A percentile compares a stretch with the other conserved stretches of the same genome.
Conservation (phyloP, 2,329 filamentous ascomycete species). For the Aspergillus sp. region DNA sequence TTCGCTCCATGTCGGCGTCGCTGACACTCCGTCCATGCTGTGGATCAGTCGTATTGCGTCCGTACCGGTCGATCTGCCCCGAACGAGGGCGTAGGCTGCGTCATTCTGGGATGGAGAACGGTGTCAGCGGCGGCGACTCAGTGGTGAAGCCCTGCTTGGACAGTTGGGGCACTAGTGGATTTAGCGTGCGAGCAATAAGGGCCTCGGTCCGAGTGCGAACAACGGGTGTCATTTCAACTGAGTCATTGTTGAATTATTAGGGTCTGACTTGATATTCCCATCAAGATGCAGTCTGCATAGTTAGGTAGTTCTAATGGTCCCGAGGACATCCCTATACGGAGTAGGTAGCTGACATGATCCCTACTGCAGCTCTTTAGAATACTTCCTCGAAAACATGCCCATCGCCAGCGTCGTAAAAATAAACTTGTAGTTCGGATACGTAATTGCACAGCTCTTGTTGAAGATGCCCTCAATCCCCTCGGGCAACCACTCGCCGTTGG, state of each 20-base stretch:
- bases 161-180: neutral
- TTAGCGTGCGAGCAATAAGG: neutral
- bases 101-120: neutral
- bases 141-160: neutral
- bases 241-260: neutral
- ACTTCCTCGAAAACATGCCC: slow-evolving; percentile 1
- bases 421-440: slow-evolving; percentile 98
- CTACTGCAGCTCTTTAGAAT: neutral
- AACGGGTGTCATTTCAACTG: neutral
- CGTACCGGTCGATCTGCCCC: neutral
- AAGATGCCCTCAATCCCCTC: slow-evolving; percentile 98
- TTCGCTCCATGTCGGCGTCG: neutral
- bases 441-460: slow-evolving; percentile 83
- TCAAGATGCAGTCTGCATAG: no score
- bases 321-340: no score
- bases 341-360: neutral
- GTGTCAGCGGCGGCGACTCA: slow-evolving; percentile 5
- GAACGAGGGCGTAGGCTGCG: neutral
- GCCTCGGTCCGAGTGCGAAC: neutral
- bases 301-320: no score
- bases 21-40: no score
- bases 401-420: slow-evolving; percentile 5
- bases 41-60: neutral
- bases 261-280: no score
- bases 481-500: slow-evolving; percentile 91